Conservation (phyloP, 352 stramenopile genomes). For the Phytophthora tubulina region DNA sequence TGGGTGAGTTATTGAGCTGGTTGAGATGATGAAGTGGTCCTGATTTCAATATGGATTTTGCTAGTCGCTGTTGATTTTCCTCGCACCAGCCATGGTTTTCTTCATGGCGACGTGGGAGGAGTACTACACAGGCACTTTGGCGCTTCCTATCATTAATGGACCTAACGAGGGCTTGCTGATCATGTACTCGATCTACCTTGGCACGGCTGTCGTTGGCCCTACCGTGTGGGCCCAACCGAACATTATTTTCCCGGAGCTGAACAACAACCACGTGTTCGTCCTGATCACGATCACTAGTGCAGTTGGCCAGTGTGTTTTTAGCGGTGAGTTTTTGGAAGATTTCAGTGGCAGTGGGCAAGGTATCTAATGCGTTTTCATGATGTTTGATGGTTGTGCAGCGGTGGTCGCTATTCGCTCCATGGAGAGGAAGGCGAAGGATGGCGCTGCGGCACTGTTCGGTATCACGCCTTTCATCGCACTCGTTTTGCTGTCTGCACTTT, state of each 20-base stretch:
- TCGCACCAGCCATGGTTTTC: slow-evolving; percentile 91
- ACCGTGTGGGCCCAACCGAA: slow-evolving; percentile 76
- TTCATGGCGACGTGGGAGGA: slow-evolving; percentile 99
- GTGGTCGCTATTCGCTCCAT: slow-evolving; percentile 76
- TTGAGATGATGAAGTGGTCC: slow-evolving; percentile 11
- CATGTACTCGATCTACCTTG: slow-evolving; percentile 88
- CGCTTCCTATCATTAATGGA: slow-evolving; percentile 96
- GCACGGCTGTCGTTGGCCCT: slow-evolving; percentile 69
- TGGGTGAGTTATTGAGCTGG: slow-evolving; percentile 70
- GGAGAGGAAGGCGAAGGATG: slow-evolving; percentile 66
- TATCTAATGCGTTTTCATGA: background rate
- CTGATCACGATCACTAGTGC: slow-evolving; percentile 73
- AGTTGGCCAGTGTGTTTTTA: slow-evolving; percentile 79
- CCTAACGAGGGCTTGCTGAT: slow-evolving; percentile 96
- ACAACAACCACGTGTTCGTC: slow-evolving; percentile 86
- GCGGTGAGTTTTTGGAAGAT: slow-evolving; percentile 45
- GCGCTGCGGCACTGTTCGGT: slow-evolving; percentile 66
- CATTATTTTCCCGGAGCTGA: slow-evolving; percentile 63
- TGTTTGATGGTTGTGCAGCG: slow-evolving; percentile 42
- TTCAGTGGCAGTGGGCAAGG: background rate
- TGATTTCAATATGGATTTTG: slow-evolving; percentile 21
- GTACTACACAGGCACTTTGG: slow-evolving; percentile 96
- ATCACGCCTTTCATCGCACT: slow-evolving; percentile 76
- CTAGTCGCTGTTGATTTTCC: slow-evolving; percentile 80
- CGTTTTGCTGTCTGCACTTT: slow-evolving; percentile 74